These are phyloP conservation scores for Plasmopara viticola DNA, from an alignment of 352 stramenopile species.

Conservation along the genomic window DNA sequence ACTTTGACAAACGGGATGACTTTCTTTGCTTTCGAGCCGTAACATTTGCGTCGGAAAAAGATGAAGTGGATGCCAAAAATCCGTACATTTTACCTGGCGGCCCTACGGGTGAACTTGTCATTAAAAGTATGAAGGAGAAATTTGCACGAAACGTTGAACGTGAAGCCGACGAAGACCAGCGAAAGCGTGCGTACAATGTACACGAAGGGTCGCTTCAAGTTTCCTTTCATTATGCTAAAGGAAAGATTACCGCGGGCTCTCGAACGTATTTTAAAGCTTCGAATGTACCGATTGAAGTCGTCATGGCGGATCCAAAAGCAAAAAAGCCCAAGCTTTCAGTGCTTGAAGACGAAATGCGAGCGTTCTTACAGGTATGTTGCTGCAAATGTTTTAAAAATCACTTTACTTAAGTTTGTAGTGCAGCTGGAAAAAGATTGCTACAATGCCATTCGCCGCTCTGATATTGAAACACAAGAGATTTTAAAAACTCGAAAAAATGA, in stretches of 20 bases:
- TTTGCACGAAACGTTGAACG: constrained; percentile 61
- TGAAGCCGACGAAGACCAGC: constrained; percentile 70
- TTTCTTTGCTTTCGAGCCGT: constrained; percentile 80
- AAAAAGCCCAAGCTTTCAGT: constrained; percentile 66
- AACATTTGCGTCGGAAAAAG: constrained; percentile 65
- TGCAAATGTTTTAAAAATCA: background rate
- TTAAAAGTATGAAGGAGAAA: constrained; percentile 93
- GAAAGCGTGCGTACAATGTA: constrained; percentile 89
- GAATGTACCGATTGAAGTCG: constrained; percentile 59
- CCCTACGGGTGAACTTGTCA: constrained; percentile 64
- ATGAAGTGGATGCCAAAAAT: constrained; percentile 73
- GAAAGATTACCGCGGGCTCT: constrained; percentile 85
- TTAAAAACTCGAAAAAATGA: constrained; percentile 85
- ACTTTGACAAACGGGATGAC: constrained; percentile 84
- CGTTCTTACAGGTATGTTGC: constrained; percentile 43
- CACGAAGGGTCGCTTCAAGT: constrained; percentile 85
- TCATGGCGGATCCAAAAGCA: constrained; percentile 61
- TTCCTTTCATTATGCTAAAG: constrained; percentile 88
- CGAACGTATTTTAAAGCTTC: constrained; percentile 77
- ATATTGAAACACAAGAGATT: constrained; percentile 89
- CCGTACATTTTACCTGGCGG: constrained; percentile 71
- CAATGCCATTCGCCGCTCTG: constrained; percentile 68
- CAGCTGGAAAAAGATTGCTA: constrained; percentile 90
- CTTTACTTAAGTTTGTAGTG: background rate
- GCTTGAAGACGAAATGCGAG: constrained; percentile 64